Evolutionary conservation across 352 stramenopile genomes (phyloP).

Genomic region (Phytopythium montanum): DNA sequence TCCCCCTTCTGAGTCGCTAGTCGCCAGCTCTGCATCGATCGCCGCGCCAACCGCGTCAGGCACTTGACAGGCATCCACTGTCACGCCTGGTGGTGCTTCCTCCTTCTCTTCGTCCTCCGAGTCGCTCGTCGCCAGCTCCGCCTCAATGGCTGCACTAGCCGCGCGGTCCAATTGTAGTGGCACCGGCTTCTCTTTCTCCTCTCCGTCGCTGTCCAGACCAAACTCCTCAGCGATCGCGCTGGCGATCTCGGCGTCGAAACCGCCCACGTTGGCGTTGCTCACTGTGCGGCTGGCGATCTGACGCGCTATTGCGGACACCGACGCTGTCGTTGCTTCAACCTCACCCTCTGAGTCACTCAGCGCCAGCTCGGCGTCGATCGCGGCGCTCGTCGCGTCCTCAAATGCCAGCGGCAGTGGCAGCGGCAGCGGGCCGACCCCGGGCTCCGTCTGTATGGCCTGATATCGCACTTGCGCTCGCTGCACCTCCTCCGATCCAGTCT

Average conservation of each 20-base stretch:
- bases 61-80: not conserved
- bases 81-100: not conserved
- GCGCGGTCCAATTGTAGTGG: not conserved
- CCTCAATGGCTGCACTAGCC: conserved; percentile 21
- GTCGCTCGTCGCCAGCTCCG: conserved; percentile 12
- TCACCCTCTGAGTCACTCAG: conserved; percentile 1
- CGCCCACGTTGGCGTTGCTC: conserved; percentile 7
- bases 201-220: conserved; percentile 22
- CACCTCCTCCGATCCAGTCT: conserved; percentile 15
- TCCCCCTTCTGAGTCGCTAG: conserved; percentile 2
- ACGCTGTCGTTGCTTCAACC: not conserved
- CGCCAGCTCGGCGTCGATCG: conserved; percentile 23
- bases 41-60: conserved; percentile 11
- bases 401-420: conserved; percentile 5
- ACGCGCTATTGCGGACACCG: not conserved
- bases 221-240: conserved; percentile 31
- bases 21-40: conserved; percentile 20
- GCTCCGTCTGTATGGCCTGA: conserved; percentile 16
- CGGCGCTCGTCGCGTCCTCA: conserved; percentile 18
- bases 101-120: not conserved
- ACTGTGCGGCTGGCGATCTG: not conserved
- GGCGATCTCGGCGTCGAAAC: conserved; percentile 14
- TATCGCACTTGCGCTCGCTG: conserved; percentile 2
- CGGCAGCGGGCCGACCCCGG: not conserved
- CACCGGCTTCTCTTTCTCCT: conserved; percentile 17